A percentile compares a stretch with the other conserved stretches of the same genome.
Conservation (phyloP, 148 eudicot species). For the Diospyros lotus region DNA sequence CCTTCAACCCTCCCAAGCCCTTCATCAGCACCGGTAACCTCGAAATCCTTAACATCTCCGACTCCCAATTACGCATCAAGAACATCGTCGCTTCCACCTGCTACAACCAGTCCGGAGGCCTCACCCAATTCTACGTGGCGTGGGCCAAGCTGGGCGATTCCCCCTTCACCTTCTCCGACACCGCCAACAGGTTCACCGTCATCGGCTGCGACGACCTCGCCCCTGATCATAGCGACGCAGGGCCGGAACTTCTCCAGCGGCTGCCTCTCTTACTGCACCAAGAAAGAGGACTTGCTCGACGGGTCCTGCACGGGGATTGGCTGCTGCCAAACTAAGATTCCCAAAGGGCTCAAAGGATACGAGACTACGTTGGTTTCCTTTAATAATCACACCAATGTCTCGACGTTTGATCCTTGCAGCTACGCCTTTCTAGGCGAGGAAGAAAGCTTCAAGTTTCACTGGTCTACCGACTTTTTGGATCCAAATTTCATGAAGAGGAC, state of each 20-base stretch:
- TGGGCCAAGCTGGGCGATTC: neutral
- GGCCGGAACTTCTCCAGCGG: constrained; percentile 24
- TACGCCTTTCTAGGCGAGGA: constrained; percentile 42
- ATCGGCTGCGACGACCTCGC: constrained; percentile 52
- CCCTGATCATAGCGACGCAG: neutral
- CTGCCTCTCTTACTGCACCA: constrained; percentile 29
- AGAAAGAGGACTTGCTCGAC: constrained; percentile 15
- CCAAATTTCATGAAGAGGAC: constrained; percentile 23
- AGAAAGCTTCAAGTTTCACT: constrained; percentile 22
- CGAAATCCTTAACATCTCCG: constrained; percentile 4
- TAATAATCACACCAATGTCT: constrained; percentile 9
- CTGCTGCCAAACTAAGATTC: constrained; percentile 46
- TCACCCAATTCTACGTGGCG: neutral
- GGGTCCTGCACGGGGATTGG: constrained; percentile 47
- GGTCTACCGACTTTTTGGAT: constrained; percentile 32
- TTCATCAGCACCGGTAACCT: neutral
- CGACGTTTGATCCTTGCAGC: constrained; percentile 34
- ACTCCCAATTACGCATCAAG: too few species aligned
- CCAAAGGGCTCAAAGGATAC: constrained; percentile 26
- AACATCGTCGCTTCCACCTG: constrained; percentile 22
- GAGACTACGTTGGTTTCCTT: neutral
- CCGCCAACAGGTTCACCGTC: constrained; percentile 20
- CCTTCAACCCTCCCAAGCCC: too few species aligned
- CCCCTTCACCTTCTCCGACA: constrained; percentile 18
- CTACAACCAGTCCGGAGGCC: constrained; percentile 15